A percentile compares a stretch with the other conserved stretches of the same genome.
These are phyloP conservation scores for Fusarium hostae DNA, from an alignment of 2,329 filamentous ascomycete species.

Conservation along the genomic window DNA sequence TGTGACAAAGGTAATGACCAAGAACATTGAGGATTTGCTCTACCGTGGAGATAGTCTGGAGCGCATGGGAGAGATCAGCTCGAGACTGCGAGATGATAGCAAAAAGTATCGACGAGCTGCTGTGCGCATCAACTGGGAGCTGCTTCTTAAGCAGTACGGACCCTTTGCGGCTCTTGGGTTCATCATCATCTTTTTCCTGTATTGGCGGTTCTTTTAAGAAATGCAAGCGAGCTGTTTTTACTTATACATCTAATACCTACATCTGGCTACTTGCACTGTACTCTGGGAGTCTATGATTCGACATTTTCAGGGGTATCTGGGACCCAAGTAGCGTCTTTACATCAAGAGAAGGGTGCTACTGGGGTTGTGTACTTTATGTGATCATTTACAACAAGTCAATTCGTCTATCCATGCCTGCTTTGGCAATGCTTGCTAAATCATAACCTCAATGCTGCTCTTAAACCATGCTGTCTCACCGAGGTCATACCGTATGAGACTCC, in stretches of 20 bases:
- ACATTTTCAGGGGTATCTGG: neutral
- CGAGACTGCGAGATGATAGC: conserved; percentile 87
- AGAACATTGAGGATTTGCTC: conserved; percentile 98
- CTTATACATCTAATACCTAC: conserved; percentile 25
- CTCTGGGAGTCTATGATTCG: neutral
- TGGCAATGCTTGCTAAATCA: conserved; percentile 33
- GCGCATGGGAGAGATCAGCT: conserved; percentile 95
- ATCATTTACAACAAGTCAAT: conserved; percentile 30
- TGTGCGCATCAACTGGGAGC: conserved; percentile 97
- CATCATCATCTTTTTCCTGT: conserved; percentile 87
- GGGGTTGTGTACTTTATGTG: conserved; percentile 39
- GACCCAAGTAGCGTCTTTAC: neutral
- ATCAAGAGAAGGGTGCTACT: neutral
- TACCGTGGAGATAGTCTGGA: conserved; percentile 95
- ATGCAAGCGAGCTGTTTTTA: conserved; percentile 21
- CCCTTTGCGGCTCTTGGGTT: conserved; percentile 85
- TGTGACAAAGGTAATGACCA: conserved; percentile 99
- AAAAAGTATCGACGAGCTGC: conserved; percentile 94
- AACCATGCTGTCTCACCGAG: conserved; percentile 11
- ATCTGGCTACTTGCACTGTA: conserved; percentile 4
- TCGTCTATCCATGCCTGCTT: conserved; percentile 19
- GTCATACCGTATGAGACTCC: conserved; percentile 30
- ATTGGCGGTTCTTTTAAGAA: conserved; percentile 88
- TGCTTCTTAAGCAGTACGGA: conserved; percentile 95
- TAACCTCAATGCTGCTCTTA: conserved; percentile 19